Percentiles rank a stretch among this genome's conserved stretches.
These are phyloP conservation scores for Trichoderma virens DNA, from an alignment of 495 filamentous ascomycete genomes.

Conservation along the genomic window DNA sequence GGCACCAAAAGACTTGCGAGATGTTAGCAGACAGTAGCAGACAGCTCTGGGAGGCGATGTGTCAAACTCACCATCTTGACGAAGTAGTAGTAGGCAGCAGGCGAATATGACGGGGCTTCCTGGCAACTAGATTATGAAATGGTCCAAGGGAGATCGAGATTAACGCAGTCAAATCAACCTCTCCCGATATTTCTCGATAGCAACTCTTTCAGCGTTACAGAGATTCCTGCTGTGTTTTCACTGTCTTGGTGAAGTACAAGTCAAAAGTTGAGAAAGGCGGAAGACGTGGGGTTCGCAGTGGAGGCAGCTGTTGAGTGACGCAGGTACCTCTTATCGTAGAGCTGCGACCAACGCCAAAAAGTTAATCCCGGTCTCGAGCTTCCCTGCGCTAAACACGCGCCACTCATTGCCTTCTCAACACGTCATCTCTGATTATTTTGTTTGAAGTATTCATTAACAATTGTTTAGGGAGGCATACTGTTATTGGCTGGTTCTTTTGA, in stretches of 20 bases:
- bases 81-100: not conserved
- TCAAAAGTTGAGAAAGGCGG: not conserved
- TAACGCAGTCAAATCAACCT: no score
- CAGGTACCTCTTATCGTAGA: conserved; percentile 8
- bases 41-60: conserved; percentile 11
- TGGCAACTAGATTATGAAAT: not conserved
- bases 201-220: no score
- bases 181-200: no score
- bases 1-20: conserved; percentile 18
- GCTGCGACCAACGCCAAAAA: conserved; percentile 1
- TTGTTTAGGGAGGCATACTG: not conserved
- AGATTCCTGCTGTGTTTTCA: not conserved
- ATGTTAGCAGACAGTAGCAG: not conserved
- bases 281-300: conserved; percentile 9
- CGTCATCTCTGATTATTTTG: not conserved
- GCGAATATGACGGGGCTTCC: not conserved
- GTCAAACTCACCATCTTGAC: conserved; percentile 18
- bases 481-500: not conserved
- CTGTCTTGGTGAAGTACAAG: not conserved
- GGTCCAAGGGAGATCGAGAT: no score
- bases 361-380: not conserved
- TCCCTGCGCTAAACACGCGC: not conserved
- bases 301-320: conserved; percentile 10
- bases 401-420: not conserved
- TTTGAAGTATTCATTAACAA: not conserved